Conservation (phyloP, 2,329 filamentous ascomycete genomes). For the Lasiodiplodia sp. region DNA sequence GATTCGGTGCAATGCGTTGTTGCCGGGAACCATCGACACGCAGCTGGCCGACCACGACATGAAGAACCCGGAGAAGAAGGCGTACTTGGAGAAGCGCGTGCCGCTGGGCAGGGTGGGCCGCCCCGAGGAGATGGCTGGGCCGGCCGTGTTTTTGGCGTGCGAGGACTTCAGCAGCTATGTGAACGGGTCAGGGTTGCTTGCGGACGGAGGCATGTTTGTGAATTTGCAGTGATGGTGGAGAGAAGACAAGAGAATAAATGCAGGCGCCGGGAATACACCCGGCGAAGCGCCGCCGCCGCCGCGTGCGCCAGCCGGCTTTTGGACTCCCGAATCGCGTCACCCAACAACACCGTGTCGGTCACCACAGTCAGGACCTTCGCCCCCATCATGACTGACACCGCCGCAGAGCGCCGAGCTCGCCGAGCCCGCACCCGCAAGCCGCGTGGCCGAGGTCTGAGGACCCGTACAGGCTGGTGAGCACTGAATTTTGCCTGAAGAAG, state of each 20-base stretch:
- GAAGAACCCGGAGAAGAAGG: not conserved
- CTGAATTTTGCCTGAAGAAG: not conserved
- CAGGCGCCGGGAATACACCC: not conserved
- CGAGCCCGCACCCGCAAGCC: constrained; percentile 43
- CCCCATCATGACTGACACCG: not conserved
- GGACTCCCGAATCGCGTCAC: not conserved
- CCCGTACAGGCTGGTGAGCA: constrained; percentile 52
- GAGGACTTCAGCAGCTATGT: not conserved
- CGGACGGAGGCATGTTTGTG: constrained; percentile 10
- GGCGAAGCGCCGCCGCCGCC: not conserved
- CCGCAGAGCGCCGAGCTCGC: constrained; percentile 8
- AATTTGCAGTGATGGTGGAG: constrained; percentile 1
- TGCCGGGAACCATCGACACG: constrained; percentile 2
- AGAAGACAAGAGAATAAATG: too few species aligned
- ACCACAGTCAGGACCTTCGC: not conserved
- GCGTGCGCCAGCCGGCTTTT: not conserved
- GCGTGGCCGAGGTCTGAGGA: constrained; percentile 53
- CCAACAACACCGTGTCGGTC: not conserved
- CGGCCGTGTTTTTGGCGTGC: not conserved
- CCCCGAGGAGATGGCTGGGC: constrained; percentile 6
- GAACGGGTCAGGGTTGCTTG: constrained; percentile 7
- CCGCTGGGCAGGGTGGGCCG: constrained; percentile 3
- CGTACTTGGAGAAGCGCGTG: not conserved
- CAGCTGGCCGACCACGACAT: constrained; percentile 9
- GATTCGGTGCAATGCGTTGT: constrained; percentile 4